These are phyloP conservation scores for Sarocladiaceae sp. DNA, from an alignment of 2,329 filamentous ascomycete genomes.

Conservation along the genomic window DNA sequence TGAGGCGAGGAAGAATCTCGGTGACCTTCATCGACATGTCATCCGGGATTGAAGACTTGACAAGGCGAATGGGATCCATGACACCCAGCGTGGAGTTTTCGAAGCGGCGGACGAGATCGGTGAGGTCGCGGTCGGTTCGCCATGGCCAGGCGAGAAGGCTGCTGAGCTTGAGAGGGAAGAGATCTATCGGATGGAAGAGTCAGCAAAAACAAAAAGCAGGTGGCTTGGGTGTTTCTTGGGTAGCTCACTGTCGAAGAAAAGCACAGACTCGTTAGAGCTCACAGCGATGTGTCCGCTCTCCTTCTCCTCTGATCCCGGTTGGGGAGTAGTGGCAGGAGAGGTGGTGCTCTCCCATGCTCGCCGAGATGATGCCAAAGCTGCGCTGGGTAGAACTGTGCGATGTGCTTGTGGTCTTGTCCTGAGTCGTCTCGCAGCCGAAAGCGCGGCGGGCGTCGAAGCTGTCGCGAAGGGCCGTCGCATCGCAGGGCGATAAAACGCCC, in stretches of 20 bases:
- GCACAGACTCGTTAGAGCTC: slow-evolving; percentile 67
- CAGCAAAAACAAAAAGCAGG: neutral
- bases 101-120: slow-evolving; percentile 44
- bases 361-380: neutral
- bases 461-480: slow-evolving; percentile 1
- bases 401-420: neutral
- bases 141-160: slow-evolving; percentile 39
- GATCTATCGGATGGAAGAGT: slow-evolving; percentile 42
- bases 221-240: neutral
- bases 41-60: slow-evolving; percentile 57
- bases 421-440: neutral
- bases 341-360: slow-evolving; percentile 15
- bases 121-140: slow-evolving; percentile 38
- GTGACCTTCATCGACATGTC: slow-evolving; percentile 62
- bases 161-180: slow-evolving; percentile 73
- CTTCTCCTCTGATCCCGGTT: slow-evolving; percentile 41
- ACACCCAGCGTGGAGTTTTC: slow-evolving; percentile 43
- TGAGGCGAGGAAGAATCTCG: slow-evolving; percentile 75
- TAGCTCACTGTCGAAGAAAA: slow-evolving; percentile 80
- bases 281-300: slow-evolving; percentile 78
- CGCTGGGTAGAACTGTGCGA: neutral
- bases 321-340: slow-evolving; percentile 11
- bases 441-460: too few species aligned
- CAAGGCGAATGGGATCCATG: slow-evolving; percentile 45
- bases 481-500: neutral